Conservation (phyloP, 768 basidiomycete genomes). For the Mrakia frigida region DNA sequence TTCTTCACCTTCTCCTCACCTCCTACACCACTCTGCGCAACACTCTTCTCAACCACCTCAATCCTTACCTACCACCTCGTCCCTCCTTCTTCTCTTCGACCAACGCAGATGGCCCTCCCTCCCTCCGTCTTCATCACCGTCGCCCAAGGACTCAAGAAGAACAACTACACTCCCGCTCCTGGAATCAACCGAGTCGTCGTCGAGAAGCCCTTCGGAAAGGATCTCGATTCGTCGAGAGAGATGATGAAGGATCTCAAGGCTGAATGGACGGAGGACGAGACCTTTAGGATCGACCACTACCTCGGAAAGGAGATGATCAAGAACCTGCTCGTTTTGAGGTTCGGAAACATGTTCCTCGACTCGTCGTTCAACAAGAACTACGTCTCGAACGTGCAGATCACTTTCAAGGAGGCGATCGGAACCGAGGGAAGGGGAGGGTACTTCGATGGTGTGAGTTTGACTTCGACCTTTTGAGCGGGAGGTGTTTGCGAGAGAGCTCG, state of each 20-base stretch:
- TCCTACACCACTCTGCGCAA: too few species aligned
- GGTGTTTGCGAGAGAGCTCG: neutral
- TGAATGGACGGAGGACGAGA: constrained; percentile 93
- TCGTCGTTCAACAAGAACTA: constrained; percentile 93
- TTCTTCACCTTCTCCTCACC: neutral
- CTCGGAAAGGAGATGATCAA: constrained; percentile 99
- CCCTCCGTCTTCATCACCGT: constrained; percentile 95
- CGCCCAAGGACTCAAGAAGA: constrained; percentile 70
- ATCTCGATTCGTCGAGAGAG: constrained; percentile 72
- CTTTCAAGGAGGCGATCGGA: constrained; percentile 98
- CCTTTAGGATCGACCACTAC: constrained; percentile 98
- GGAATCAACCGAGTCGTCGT: constrained; percentile 90
- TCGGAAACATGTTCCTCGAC: constrained; percentile 85
- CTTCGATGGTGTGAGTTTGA: constrained; percentile 60
- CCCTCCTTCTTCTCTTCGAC: neutral
- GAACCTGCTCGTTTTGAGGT: constrained; percentile 90
- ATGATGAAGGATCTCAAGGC: constrained; percentile 73
- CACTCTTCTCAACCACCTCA: too few species aligned
- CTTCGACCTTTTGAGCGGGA: neutral
- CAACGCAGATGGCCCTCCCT: constrained; percentile 70
- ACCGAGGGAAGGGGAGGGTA: constrained; percentile 99
- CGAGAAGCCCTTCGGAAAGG: constrained; percentile 98
- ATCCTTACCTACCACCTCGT: neutral
- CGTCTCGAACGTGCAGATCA: constrained; percentile 95
- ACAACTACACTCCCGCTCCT: constrained; percentile 62